Evolutionary conservation across 1,139 yeast genomes (phyloP).

Genomic region (Suhomyces wounanorum): DNA sequence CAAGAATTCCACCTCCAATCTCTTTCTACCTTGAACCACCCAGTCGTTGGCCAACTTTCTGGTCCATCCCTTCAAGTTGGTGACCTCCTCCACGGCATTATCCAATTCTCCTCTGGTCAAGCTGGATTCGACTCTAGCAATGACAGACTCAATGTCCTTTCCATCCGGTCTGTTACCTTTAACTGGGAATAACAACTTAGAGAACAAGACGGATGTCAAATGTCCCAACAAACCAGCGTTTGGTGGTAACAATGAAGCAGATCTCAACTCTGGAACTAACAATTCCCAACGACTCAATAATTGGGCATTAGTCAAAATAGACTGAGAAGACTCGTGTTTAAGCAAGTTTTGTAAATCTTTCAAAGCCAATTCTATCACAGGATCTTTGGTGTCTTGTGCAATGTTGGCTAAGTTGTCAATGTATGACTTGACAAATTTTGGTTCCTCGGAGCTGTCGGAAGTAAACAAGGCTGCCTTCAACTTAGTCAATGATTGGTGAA

Average conservation of each 20-base stretch:
- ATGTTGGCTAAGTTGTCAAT: constrained; percentile 49
- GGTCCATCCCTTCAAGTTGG: constrained; percentile 91
- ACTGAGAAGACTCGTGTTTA: constrained; percentile 54
- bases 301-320: constrained; percentile 67
- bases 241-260: constrained; percentile 87
- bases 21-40: constrained; percentile 85
- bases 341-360: constrained; percentile 43
- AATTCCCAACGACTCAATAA: constrained; percentile 71
- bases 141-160: constrained; percentile 82
- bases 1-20: constrained; percentile 84
- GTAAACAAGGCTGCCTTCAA: constrained; percentile 51
- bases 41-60: constrained; percentile 88
- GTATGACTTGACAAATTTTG: constrained; percentile 43
- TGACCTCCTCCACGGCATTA: constrained; percentile 89
- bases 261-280: constrained; percentile 82
- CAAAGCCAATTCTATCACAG: constrained; percentile 40
- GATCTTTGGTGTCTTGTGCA: constrained; percentile 45
- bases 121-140: constrained; percentile 81
- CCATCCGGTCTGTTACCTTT: constrained; percentile 64
- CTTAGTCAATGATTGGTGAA: constrained; percentile 58
- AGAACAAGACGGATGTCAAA: constrained; percentile 73
- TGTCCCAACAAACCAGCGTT: constrained; percentile 96
- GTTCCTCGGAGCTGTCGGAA: constrained; percentile 28
- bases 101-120: constrained; percentile 77
- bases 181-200: constrained; percentile 68